Evolutionary conservation across 805 yeast species (phyloP), one percentile per base, ranked within the genome.

Genomic region (Metschnikowia koreensis): DNA sequence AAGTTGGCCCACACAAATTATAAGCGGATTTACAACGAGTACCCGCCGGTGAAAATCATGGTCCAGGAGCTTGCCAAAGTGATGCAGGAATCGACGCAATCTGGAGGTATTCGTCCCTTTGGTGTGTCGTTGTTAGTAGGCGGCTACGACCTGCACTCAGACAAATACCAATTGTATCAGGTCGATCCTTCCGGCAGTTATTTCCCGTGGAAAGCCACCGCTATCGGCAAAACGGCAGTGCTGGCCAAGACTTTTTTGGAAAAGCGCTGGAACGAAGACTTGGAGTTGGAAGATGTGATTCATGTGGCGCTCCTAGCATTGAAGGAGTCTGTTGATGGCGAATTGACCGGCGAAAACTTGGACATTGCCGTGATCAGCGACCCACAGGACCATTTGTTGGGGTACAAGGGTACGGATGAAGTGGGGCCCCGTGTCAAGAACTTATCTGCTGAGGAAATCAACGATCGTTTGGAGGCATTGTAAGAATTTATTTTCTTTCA

Each of bases 201-300:
- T 69, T 94, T 89, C 80, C 98, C 99, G 9, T 94, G 99, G 99
- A 94, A 93, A 72, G 99, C 99, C 38, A 93, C 99, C 3, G 98
- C 99, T 26, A 94, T 94, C 62, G 99, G 99, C 58, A 92, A 91
- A 67, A 96, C 97, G 27, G 85, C 97, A 3, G 83, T 84, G 41
- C 89, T 96, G n/a, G 99, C 98, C 36, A 94, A 96, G 76, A 93
- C 98, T 1, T 94, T 94, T 63, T 74, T 94, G 66, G 99, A 94
- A 70, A 94, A 94, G 74, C 85, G 99, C 73, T 94, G 98, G 97
- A 93, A 92, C 67, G 96, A 91, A 59, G 97, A 94, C 70, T 77
- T 94, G 66, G 99, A 94, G 74, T 79, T 94, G 57, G 99, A 94
- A 73, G 99, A 94, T 68, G 99, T 98, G 46, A 89, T 94, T 58